Evolutionary conservation across 805 yeast species (phyloP), one percentile per base, ranked within the genome.

Genomic region (Candida coquimbonensis): DNA sequence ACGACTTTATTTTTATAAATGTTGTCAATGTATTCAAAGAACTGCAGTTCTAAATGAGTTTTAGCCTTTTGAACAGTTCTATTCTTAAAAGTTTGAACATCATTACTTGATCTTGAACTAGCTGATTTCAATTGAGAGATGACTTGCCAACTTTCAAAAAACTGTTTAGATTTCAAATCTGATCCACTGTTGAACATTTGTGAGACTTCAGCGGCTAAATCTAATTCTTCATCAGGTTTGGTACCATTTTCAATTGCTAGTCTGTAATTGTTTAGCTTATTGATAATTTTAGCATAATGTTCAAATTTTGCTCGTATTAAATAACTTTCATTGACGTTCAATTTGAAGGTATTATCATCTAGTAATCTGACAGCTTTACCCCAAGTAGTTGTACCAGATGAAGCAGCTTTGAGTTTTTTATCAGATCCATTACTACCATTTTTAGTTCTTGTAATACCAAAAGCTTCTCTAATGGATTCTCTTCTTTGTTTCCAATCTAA

Each of bases 401-500:
- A 35, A 1, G 57, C 44, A 16, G 6, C 17, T 35, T 52, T 52
- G n/a, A 49, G 39, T 8, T 47, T 49, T 27, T 49, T 48, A 16
- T 51, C 54, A 12, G 51, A 39, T 17, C 41, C 44, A 17, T 40
- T 39, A 31, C 47, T 46, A 7, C 42, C 21, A 14, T 43, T 50
- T 11, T 54, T 63, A 40, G 66, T 67, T 40, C 72, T 53, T 14
- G 75, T 64, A 19, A 78, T 70, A 1, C 95, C 91, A 53, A 88
- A 77, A 19, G 82, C 77, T 51, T 79, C 82, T 59, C 86, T 77
- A 40, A 91, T 74, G 54, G 82, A 85, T 50, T 80, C 79, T 56
- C 87, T 82, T 51, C 87, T 78, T 41, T 77, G 77, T 47, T 79
- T 79, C 97, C 98, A 93, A 62, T 90, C 96, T 40, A 85, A 72